Evolutionary conservation across 805 yeast species (phyloP), one percentile per base, ranked within the genome.

Genomic region (Wickerhamiella spandovensis): DNA sequence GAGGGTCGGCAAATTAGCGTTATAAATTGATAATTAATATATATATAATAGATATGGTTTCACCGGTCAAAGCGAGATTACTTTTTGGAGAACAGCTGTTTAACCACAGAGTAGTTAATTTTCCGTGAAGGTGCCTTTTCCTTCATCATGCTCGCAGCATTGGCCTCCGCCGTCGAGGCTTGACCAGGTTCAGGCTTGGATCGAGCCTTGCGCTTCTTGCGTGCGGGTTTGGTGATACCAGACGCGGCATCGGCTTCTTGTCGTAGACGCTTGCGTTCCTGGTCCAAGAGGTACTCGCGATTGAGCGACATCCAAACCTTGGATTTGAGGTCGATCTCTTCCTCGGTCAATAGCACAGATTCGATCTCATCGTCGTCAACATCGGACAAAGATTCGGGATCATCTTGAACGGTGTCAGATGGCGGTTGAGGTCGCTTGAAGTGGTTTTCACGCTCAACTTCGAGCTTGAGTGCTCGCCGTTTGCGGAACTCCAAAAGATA

Each of bases 251-350:
- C 97, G 0, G 95, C 92, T 62, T 88, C 95, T 48, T 75, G 74
- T 63, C 89, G 86, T 53, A 90, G 71, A 54, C 89, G 71, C 61
- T 86, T 88, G 57, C 78, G 77, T 59, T 90, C 97, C 65, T 87
- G 95, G 46, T 83, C 92, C 8, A 86, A 63, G 50, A 92, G 67
- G 61, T 78, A 92, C 25, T 89, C 97, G 53, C 84, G 84, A 65
- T 94, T 89, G 39, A 86, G 72, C 2, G 92, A 89, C 49, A 84
- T 79, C 97, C 98, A 92, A 2, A 89, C 77, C 53, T 83, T 73
- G 57, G 87, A 89, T 64, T 90, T 92, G 55, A 82, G 63, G 51
- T 69, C 73, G 10, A 81, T 73, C 54, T 89, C 96, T 47, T 81
- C 87, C 49, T 75, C 79, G 2, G 76, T 73, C 46, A 92, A 70